A percentile compares a stretch with the other conserved stretches of the same genome.
phyloP scores from a whole-genome alignment of 352 stramenopile genomes.

The Phytophthora colocasiae region DNA sequence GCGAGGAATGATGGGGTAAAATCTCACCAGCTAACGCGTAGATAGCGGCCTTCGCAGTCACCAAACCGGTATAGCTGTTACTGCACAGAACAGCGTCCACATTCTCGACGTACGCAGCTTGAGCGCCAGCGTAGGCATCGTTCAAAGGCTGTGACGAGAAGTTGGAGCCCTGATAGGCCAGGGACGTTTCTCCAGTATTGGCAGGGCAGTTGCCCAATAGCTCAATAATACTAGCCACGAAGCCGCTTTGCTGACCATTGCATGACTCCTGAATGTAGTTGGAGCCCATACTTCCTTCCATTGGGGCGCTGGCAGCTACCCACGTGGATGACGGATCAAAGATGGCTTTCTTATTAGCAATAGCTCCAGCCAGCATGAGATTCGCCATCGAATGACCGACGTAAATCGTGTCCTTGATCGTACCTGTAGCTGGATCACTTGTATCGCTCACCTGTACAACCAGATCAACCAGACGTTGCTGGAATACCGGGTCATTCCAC shows the following conservation, averaged over 20 bases:
- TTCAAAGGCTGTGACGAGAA: conserved; percentile 29
- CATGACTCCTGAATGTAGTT: conserved; percentile 54
- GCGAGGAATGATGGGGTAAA: conserved; percentile 38
- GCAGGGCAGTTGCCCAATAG: conserved; percentile 54
- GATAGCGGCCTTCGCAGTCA: conserved; percentile 35
- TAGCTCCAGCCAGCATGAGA: conserved; percentile 51
- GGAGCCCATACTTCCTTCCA: conserved; percentile 57
- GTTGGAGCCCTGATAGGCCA: conserved; percentile 43
- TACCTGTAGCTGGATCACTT: conserved; percentile 40
- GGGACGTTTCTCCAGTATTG: conserved; percentile 33
- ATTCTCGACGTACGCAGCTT: conserved; percentile 37
- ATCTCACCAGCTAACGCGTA: conserved; percentile 41
- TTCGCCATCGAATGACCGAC: conserved; percentile 75
- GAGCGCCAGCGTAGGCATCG: conserved; percentile 32
- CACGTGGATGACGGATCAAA: conserved; percentile 45
- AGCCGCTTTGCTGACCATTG: conserved; percentile 21
- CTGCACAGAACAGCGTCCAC: conserved; percentile 47
- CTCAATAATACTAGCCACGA: conserved; percentile 37
- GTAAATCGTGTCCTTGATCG: conserved; percentile 69
- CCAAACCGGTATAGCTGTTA: conserved; percentile 39
- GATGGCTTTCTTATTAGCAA: conserved; percentile 39
- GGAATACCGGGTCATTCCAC: conserved; percentile 52
- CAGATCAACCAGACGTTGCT: conserved; percentile 48
- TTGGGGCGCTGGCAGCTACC: conserved; percentile 46
- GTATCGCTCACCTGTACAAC: conserved; percentile 44